These are phyloP conservation scores for Solanum tarapatanum DNA, from an alignment of 257 asterid genomes.

Conservation along the genomic window DNA sequence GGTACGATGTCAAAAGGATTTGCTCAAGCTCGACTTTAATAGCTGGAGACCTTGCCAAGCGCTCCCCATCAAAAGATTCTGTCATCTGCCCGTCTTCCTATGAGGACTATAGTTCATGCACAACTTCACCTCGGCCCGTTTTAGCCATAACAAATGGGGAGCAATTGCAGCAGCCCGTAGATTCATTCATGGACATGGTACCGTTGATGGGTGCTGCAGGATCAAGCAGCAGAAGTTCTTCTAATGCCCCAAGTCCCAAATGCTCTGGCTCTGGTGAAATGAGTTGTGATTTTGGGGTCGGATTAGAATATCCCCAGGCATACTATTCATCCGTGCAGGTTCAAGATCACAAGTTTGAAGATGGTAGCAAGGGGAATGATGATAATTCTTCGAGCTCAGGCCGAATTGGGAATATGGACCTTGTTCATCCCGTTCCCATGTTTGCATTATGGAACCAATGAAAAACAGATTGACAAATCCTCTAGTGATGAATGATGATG, in stretches of 20 bases:
- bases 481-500: neutral
- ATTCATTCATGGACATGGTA: conserved; percentile 29
- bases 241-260: conserved; percentile 14
- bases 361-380: conserved; percentile 9
- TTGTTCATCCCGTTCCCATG: conserved; percentile 38
- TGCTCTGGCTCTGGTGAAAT: conserved; percentile 3
- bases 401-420: conserved; percentile 13
- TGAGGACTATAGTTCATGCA: conserved; percentile 35
- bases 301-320: conserved; percentile 19
- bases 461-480: neutral
- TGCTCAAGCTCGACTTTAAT: conserved; percentile 73
- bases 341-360: conserved; percentile 22
- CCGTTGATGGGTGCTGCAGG: neutral
- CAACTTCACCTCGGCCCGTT: conserved; percentile 28
- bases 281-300: conserved; percentile 20
- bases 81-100: conserved; percentile 5
- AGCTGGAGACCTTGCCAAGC: conserved; percentile 60
- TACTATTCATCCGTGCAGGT: conserved; percentile 5
- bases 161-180: conserved; percentile 3
- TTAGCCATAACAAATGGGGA: conserved; percentile 32
- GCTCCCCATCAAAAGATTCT: conserved; percentile 38
- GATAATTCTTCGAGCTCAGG: neutral
- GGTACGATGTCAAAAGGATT: conserved; percentile 66
- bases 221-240: conserved; percentile 4
- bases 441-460: conserved; percentile 63